Evolutionary conservation across 768 basidiomycete species (phyloP).

Genomic region (Amanita inopinata): DNA sequence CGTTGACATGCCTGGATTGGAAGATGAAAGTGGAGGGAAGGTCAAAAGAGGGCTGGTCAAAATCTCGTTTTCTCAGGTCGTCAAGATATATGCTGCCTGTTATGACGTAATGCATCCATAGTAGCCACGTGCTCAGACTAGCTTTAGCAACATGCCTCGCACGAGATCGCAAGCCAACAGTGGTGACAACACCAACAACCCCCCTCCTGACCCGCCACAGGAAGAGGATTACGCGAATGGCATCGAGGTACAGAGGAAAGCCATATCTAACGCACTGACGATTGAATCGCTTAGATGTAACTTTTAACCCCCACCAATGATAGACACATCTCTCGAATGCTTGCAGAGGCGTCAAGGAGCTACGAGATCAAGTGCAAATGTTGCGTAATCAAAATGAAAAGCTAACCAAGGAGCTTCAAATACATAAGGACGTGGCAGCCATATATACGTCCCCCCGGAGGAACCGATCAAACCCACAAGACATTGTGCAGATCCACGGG

Average conservation of each 20-base stretch:
- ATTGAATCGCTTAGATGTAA: too few species aligned
- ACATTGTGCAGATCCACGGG: constrained; percentile 6
- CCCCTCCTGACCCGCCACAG: background rate
- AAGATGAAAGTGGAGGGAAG: constrained; percentile 4
- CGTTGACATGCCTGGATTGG: constrained; percentile 26
- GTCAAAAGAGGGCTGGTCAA: constrained; percentile 1
- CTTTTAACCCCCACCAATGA: too few species aligned
- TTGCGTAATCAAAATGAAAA: constrained; percentile 14
- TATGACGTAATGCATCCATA: constrained; percentile 4
- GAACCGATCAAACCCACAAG: constrained; percentile 3
- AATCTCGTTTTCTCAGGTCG: background rate
- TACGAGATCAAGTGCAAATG: constrained; percentile 11
- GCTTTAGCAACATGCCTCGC: background rate
- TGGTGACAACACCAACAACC: background rate
- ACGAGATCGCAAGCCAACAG: background rate
- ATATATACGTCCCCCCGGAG: background rate
- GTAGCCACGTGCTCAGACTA: background rate
- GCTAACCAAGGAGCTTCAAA: constrained; percentile 7
- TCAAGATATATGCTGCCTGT: too few species aligned
- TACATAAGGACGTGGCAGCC: constrained; percentile 2
- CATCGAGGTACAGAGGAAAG: background rate
- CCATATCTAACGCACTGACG: too few species aligned
- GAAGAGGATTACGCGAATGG: background rate
- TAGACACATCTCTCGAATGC: constrained; percentile 14
- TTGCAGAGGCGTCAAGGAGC: constrained; percentile 10